Base-by-base conservation (phyloP, 345 rosid species). In the Euphorbia lathyris region DNA sequence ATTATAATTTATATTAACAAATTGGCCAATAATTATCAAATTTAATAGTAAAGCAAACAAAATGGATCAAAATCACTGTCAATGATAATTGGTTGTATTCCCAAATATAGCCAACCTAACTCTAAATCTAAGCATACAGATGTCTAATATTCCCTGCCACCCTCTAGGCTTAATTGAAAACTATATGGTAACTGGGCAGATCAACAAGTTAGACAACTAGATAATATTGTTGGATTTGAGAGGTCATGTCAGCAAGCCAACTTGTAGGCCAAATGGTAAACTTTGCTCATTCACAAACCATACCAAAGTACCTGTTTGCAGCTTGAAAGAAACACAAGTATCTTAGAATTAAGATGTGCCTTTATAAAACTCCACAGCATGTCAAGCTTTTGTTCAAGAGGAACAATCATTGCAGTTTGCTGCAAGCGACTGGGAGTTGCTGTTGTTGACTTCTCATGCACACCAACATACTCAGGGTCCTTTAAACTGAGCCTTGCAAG, bases 401-500 rank as follows among this genome's bases (percentile, higher is more conserved):
- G 93, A 70, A 95, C 97, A 70, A 83, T 74, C 82, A 91, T 88
- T 25, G 87, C 97, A 63, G 88, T 85, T 84, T 95, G 97, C 86
- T 79, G 83, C 81, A 92, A 77, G 63, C 81, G 85, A 77, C 69
- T 76, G 23, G 97, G 99, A 67, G 99, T 95, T 25, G 99, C 96
- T 29, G 90, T 83, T 45, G 75, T 77, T 25, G 97, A 83, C 77
- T 92, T 89, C 79, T 87, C 93, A 40, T 91, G 97, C 65, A 95
- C 99, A 56, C 97, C 82, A 29, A 95, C 68, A 76, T 95, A 92
- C 86, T 95, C 97, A 52, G 97, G 97, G 77, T 92, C 92, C 81
- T 91, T 90, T 85, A 92, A 81, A 83, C 97, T 92, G 45, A 95
- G 99, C 75, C 99, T 86, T 51, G 97, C 97, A 74, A 95, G 96